Percentiles rank a stretch among this genome's conserved stretches.
Evolutionary conservation across 768 basidiomycete genomes (phyloP).

Genomic region (Panus rudis): DNA sequence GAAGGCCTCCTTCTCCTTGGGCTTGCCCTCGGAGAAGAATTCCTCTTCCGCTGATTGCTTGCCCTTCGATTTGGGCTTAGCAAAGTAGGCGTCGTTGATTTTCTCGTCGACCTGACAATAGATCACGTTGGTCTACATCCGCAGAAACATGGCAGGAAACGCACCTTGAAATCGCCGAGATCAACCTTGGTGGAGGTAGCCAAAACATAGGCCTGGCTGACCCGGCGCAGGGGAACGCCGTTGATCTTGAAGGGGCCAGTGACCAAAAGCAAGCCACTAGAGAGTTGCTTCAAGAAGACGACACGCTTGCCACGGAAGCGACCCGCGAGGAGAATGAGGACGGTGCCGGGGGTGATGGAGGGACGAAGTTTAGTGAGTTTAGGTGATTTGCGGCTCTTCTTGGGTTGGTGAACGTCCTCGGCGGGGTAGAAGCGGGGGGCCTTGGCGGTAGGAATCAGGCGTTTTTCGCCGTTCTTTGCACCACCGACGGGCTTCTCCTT

Average conservation of each 20-base stretch:
- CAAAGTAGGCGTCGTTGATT: constrained; percentile 91
- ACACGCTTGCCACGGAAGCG: constrained; percentile 98
- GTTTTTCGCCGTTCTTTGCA: constrained; percentile 84
- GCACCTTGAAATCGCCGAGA: constrained; percentile 64
- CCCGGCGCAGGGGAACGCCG: constrained; percentile 95
- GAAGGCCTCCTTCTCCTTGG: constrained; percentile 81
- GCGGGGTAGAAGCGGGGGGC: constrained; percentile 91
- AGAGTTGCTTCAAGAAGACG: constrained; percentile 94
- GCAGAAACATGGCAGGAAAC: constrained; percentile 19
- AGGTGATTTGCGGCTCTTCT: constrained; percentile 84
- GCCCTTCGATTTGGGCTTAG: constrained; percentile 66
- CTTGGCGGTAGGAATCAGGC: constrained; percentile 79
- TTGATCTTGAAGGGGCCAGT: constrained; percentile 98
- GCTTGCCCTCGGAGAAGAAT: constrained; percentile 93
- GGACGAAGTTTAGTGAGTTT: constrained; percentile 75
- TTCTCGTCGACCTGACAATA: constrained; percentile 68
- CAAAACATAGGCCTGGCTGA: constrained; percentile 98
- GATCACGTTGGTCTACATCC: constrained; percentile 1
- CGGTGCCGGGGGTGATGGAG: constrained; percentile 88
- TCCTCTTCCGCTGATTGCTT: constrained; percentile 86
- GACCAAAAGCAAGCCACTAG: constrained; percentile 87
- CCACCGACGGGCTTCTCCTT: constrained; percentile 83
- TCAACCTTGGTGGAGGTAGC: constrained; percentile 95
- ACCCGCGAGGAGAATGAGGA: constrained; percentile 95
- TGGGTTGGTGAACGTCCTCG: constrained; percentile 87